phyloP scores from a whole-genome alignment of 176 grass and related monocot species.

The Cenchrus americanus region DNA sequence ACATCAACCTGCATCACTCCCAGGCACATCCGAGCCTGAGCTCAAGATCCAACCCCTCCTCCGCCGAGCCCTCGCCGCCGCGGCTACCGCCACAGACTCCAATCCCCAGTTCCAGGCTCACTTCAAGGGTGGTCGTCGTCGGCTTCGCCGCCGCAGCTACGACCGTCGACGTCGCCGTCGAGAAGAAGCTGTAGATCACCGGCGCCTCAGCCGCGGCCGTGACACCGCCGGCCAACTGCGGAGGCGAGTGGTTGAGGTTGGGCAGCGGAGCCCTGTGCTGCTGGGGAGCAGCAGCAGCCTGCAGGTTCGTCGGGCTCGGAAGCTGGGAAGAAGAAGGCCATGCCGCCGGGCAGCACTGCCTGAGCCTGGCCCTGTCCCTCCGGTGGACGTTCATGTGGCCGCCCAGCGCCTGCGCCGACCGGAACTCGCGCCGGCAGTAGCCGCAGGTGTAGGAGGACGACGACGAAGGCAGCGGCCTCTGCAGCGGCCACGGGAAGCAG shows the following conservation, averaged over 20 bases:
- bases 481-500: slow-evolving; percentile 29
- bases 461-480: background rate
- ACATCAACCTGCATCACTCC: background rate
- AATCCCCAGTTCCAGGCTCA: slow-evolving; percentile 40
- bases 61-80: background rate
- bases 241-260: slow-evolving; percentile 44
- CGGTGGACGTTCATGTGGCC: slow-evolving; percentile 63
- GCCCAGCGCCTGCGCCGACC: slow-evolving; percentile 54
- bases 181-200: slow-evolving; percentile 53
- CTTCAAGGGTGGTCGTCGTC: background rate
- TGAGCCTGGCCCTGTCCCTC: slow-evolving; percentile 53
- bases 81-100: background rate
- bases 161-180: background rate
- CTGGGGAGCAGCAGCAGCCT: background rate
- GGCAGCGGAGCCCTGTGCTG: slow-evolving; percentile 7
- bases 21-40: slow-evolving; percentile 52
- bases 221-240: background rate
- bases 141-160: background rate
- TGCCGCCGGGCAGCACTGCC: slow-evolving; percentile 24
- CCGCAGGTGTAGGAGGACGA: slow-evolving; percentile 49
- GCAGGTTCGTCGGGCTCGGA: background rate
- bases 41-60: slow-evolving; percentile 54
- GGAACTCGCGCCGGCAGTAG: slow-evolving; percentile 52
- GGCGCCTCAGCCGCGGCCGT: background rate
- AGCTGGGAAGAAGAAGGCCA: background rate